Percentiles rank a stretch among this genome's conserved stretches.
These are phyloP conservation scores for Hericium coralloides DNA, from an alignment of 768 basidiomycete species.

Conservation along the genomic window DNA sequence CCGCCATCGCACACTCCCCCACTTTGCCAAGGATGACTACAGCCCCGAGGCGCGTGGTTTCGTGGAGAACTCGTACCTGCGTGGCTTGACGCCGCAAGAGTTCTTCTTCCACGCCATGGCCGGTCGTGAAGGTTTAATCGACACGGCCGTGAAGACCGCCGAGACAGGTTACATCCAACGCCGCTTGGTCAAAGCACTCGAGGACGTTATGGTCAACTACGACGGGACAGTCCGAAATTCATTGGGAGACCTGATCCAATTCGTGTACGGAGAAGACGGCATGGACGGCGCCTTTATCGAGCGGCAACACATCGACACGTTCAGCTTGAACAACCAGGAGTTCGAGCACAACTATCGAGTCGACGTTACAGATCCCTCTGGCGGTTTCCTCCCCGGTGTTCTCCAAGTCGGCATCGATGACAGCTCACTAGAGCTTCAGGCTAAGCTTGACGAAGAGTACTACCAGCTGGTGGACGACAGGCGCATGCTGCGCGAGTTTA, in stretches of 20 bases:
- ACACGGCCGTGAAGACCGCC: constrained; percentile 99
- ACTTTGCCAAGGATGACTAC: constrained; percentile 98
- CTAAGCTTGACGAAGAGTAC: constrained; percentile 75
- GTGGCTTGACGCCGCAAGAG: constrained; percentile 94
- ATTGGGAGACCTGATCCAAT: constrained; percentile 91
- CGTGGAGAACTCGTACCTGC: constrained; percentile 97
- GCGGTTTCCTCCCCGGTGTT: constrained; percentile 71
- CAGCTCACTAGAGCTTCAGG: constrained; percentile 74
- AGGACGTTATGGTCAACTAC: constrained; percentile 96
- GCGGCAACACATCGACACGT: constrained; percentile 88
- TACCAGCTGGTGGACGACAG: constrained; percentile 63
- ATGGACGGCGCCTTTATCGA: constrained; percentile 99
- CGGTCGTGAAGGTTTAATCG: constrained; percentile 96
- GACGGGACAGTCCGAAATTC: constrained; percentile 98
- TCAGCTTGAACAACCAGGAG: constrained; percentile 67
- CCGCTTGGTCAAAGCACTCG: constrained; percentile 93
- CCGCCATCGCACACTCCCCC: constrained; percentile 90
- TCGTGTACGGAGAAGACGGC: constrained; percentile 96
- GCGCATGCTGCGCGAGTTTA: constrained; percentile 64
- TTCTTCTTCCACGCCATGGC: constrained; percentile 99
- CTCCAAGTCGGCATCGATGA: constrained; percentile 87
- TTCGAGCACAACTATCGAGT: constrained; percentile 94
- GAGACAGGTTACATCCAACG: constrained; percentile 99
- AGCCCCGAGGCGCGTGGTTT: constrained; percentile 97
- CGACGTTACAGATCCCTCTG: constrained; percentile 78